Evolutionary conservation across 116 monocot genomes (phyloP), one percentile per base, ranked within the genome.

Genomic region (Posidonia oceanica): DNA sequence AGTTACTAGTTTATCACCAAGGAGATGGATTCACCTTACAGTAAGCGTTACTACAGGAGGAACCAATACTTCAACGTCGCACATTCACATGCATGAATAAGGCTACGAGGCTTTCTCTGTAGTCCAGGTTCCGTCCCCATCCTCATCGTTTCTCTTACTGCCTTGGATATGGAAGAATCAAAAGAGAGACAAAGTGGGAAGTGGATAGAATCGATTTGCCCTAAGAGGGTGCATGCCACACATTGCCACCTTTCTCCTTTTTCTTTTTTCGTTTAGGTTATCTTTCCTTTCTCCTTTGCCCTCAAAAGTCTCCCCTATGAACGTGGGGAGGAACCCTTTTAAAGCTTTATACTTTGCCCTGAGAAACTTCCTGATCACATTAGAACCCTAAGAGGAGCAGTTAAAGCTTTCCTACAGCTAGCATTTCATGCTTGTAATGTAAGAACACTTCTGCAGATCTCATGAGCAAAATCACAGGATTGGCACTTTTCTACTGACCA

Each of bases 211-310:
- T 6, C 13, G 64, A 64, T 40, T 64, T 18, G n/a, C 7, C 10
- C n/a, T 8, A 41, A 64, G 40, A 16, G 64, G 11, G 37, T 64
- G 39, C 39, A 40, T 40, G 37, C 58, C 58, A 70, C 39, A 23
- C 20, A 52, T 54, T 36, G 54, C 55, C 54, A 29, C 69, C 36
- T 29, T 59, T 71, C 38, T 52, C 52, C 23, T 72, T 61, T 52
- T 52, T 72, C 17, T n/a, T 39, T 39, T 17, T 64, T 8, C 7
- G 29, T 64, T 15, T 0, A 41, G 36, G 39, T 41, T n/a, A 39
- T 64, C 17, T 17, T 40, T 5, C 37, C 64, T 64, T 64, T 7
- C 64, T 39, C 39, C 14, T 40, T 64, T 39, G 3, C 64, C 8
- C 40, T 41, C 39, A 41, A 64, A 64, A 64, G 64, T 11, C 40